phyloP scores from a whole-genome alignment of 2,329 filamentous ascomycete species.

The Parafenestella ontariensis region DNA sequence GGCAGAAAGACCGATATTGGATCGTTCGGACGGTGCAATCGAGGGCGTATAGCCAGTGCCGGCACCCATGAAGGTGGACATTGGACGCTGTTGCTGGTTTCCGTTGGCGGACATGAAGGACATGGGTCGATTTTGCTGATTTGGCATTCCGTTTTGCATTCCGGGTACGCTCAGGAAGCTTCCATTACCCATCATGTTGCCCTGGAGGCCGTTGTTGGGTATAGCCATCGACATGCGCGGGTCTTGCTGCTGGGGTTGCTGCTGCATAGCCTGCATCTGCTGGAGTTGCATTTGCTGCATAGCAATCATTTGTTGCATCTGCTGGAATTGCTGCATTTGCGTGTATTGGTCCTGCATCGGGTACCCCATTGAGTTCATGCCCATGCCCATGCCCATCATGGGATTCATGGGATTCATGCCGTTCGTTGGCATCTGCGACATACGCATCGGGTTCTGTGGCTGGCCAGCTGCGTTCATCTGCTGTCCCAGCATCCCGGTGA shows the following conservation, averaged over 20 bases:
- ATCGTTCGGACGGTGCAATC: conserved; percentile 93
- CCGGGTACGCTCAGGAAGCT: conserved; percentile 35
- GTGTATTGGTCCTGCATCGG: conserved; percentile 74
- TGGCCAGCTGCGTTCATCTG: conserved; percentile 43
- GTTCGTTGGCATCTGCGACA: conserved; percentile 36
- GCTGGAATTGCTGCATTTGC: conserved; percentile 90
- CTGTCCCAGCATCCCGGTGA: conserved; percentile 43
- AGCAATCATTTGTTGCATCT: conserved; percentile 45
- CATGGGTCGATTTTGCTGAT: conserved; percentile 53
- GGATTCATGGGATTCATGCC: conserved; percentile 31
- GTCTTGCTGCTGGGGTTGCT: conserved; percentile 38
- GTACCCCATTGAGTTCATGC: conserved; percentile 40
- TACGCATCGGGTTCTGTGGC: conserved; percentile 28
- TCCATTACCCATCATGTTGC: conserved; percentile 30
- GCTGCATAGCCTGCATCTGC: conserved; percentile 44
- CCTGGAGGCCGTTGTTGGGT: conserved; percentile 27
- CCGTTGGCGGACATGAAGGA: conserved; percentile 51
- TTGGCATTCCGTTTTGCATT: conserved; percentile 27
- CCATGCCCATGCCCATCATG: conserved; percentile 42
- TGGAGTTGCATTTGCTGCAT: conserved; percentile 69
- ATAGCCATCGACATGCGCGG: conserved; percentile 34
- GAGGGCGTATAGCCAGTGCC: conserved; percentile 76
- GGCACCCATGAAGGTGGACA: conserved; percentile 38
- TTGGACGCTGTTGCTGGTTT: conserved; percentile 57
- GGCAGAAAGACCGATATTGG: conserved; percentile 87